Conservation (phyloP, 2,329 filamentous ascomycete species). For the Colletotrichum noveboracense region DNA sequence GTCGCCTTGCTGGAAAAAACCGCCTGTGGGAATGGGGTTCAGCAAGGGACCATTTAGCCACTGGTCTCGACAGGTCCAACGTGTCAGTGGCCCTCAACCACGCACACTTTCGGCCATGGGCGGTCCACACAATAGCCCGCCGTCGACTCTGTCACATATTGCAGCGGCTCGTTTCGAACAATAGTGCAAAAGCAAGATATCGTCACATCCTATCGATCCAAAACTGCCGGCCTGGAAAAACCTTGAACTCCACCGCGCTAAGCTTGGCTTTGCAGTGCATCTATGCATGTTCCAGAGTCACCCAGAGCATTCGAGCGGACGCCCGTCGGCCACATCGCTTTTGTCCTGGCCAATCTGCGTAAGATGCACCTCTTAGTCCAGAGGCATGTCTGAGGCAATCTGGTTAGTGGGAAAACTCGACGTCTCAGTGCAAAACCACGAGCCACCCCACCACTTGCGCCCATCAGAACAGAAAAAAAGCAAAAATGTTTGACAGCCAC, state of each 20-base stretch:
- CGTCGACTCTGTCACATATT: conserved; percentile 18
- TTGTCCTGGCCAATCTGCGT: background rate
- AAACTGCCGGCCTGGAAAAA: conserved; percentile 19
- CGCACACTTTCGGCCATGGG: background rate
- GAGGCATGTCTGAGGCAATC: conserved; percentile 10
- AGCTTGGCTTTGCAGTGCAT: conserved; percentile 3
- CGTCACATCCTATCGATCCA: conserved; percentile 23
- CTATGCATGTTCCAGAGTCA: conserved; percentile 14
- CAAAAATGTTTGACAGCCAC: background rate
- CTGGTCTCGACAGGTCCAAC: background rate
- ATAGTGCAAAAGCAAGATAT: conserved; percentile 22
- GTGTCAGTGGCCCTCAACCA: background rate
- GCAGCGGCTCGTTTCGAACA: conserved; percentile 12
- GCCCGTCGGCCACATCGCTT: background rate
- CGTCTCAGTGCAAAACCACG: conserved; percentile 17
- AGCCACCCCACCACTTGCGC: background rate
- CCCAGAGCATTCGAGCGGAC: background rate
- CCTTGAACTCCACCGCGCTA: conserved; percentile 16
- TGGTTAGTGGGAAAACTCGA: conserved; percentile 20
- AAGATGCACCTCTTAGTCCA: background rate
- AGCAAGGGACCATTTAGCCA: background rate
- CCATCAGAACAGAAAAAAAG: conserved; percentile 4
- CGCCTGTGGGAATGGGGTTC: background rate
- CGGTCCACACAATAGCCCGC: background rate
- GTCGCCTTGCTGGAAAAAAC: background rate